phyloP scores from a whole-genome alignment of 768 basidiomycete genomes.

The Amanita phalloides region DNA sequence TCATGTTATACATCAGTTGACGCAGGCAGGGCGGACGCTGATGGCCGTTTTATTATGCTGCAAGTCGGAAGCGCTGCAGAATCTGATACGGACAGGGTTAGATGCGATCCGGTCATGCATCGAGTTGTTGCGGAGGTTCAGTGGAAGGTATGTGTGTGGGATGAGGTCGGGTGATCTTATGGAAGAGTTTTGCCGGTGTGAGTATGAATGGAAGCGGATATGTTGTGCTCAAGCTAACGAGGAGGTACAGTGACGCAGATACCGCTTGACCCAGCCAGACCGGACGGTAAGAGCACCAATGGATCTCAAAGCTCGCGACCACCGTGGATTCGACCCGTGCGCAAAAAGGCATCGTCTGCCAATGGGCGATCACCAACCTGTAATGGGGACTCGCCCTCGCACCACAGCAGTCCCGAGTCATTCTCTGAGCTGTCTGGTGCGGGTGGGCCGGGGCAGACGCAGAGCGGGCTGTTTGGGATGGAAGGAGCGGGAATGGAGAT shows the following conservation, averaged over 20 bases:
- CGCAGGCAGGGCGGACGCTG: slow-evolving; percentile 86
- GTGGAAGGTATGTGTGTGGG: slow-evolving; percentile 87
- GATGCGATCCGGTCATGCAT: slow-evolving; percentile 85
- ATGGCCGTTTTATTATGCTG: slow-evolving; percentile 83
- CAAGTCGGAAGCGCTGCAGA: slow-evolving; percentile 67
- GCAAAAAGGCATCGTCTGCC: slow-evolving; percentile 55
- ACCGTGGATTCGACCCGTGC: slow-evolving; percentile 85
- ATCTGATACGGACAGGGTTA: slow-evolving; percentile 70
- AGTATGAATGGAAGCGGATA: slow-evolving; percentile 13
- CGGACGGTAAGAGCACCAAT: slow-evolving; percentile 32
- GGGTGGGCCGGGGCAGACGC: background rate
- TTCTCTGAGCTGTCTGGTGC: slow-evolving; percentile 51
- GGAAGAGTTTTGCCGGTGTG: slow-evolving; percentile 89
- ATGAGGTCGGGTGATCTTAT: slow-evolving; percentile 85
- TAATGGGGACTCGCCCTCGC: slow-evolving; percentile 33
- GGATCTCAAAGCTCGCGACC: slow-evolving; percentile 30
- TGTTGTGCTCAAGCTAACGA: background rate
- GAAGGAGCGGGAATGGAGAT: slow-evolving; percentile 11
- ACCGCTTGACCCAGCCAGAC: slow-evolving; percentile 62
- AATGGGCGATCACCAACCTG: slow-evolving; percentile 23
- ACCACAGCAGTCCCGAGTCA: slow-evolving; percentile 51
- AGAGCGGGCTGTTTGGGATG: slow-evolving; percentile 3
- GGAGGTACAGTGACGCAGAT: slow-evolving; percentile 61
- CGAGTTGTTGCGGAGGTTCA: slow-evolving; percentile 78
- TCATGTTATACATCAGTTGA: slow-evolving; percentile 91